Evolutionary conservation across 106 monocot species (phyloP).

Genomic region (Narthecium ossifragum): DNA sequence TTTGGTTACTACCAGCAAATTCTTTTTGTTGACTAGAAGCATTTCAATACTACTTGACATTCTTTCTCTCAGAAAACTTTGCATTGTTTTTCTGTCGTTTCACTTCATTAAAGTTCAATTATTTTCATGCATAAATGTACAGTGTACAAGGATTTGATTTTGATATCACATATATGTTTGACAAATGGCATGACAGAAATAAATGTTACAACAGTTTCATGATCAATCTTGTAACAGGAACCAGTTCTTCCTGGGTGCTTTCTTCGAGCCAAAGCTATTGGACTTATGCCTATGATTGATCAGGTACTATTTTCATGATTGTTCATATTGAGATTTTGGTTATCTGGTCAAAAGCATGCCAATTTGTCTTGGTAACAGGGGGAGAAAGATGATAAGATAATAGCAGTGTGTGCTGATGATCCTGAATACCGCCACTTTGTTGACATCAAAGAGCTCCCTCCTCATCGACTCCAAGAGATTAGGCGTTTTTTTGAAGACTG

Average conservation of each 20-base stretch:
- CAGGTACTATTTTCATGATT: constrained; percentile 24
- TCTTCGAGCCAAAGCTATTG: constrained; percentile 35
- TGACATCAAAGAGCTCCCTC: constrained; percentile 10
- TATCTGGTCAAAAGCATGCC: neutral
- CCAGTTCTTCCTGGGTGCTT: constrained; percentile 35
- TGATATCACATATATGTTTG: no score
- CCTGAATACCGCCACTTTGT: constrained; percentile 12
- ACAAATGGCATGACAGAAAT: no score
- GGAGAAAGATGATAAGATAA: constrained; percentile 17
- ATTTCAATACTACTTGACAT: no score
- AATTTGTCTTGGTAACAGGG: constrained; percentile 5
- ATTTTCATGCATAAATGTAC: no score
- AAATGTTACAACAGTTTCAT: no score
- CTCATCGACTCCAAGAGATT: constrained; percentile 7
- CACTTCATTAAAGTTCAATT: no score
- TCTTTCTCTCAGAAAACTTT: no score
- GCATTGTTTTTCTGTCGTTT: no score
- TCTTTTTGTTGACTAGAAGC: no score
- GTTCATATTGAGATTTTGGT: neutral
- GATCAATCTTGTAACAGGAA: constrained; percentile 33
- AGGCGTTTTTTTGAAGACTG: constrained; percentile 14
- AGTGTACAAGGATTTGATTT: no score
- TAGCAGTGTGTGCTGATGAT: constrained; percentile 12
- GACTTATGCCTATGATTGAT: constrained; percentile 46
- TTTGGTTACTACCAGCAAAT: neutral